Base-by-base conservation (phyloP, 1,139 yeast genomes). In the Suhomyces wounanorum region DNA sequence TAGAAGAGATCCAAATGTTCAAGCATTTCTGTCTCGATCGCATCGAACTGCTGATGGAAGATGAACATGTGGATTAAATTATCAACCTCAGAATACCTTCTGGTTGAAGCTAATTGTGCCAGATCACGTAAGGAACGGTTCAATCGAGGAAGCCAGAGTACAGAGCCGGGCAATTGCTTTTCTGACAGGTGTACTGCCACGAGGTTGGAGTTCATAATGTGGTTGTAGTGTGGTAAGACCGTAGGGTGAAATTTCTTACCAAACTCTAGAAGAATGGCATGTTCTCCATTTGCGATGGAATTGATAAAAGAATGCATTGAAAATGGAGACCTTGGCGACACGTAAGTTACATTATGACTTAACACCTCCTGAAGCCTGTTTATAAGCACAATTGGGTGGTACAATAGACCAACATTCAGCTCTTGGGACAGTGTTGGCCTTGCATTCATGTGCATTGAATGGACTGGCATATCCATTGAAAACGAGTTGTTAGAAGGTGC, bases 141-240 rank as follows among this genome's bases (percentile, higher is more conserved):
- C 36, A 63, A 54, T 44, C 45, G 45, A 0, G 70, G 70, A 10
- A 66, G 50, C 70, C 68, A 65, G 11, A 65, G 55, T 5, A 61
- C 44, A 7, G 55, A 25, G 2, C 45, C 33, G 0, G 60, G 55
- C 13, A 50, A 14, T 14, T 33, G 17, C 10, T 33, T 14, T 33
- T 33, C 18, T 16, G 18, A 10, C 16, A 13, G 8, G 14, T 31
- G 3, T 3, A 39, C 33, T 7, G 13, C 25, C 11, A 44, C 48
- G 23, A 56, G 48, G 41, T 56, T 58, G 10, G 60, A 56, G 25
- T 57, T 56, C 21, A 58, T 49, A 5, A n/a, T 14, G 7, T 30
- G 33, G 13, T 13, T 9, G 30, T 26, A 10, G 6, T 10, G 11
- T 10, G 3, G 30, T 10, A 5, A 8, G 11, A 8, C 6, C 6